These are phyloP conservation scores for Cruciata laevipes DNA, from an alignment of 257 asterid species.

Conservation along the genomic window DNA sequence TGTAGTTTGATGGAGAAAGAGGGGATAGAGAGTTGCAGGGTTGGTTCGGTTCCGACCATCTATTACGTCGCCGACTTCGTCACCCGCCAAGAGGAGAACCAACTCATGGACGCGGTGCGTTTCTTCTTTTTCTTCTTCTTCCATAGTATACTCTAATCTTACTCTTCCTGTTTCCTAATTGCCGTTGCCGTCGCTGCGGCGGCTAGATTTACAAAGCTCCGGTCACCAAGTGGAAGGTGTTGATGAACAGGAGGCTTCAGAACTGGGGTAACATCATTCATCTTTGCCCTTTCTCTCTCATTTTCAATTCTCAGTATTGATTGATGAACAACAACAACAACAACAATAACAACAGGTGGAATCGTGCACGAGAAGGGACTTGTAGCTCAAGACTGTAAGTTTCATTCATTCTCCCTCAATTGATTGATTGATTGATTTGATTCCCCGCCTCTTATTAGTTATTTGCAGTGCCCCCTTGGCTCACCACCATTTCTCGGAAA, in stretches of 20 bases:
- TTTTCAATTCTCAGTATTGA: neutral
- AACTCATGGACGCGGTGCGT: constrained; percentile 47
- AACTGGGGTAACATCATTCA: constrained; percentile 60
- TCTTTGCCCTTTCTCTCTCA: neutral
- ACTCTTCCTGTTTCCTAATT: neutral
- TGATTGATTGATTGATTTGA: no score
- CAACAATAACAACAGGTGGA: constrained; percentile 71
- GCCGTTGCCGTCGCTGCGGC: neutral
- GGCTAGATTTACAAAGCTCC: constrained; percentile 71
- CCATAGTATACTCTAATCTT: no score
- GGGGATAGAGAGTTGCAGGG: constrained; percentile 23
- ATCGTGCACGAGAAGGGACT: constrained; percentile 92
- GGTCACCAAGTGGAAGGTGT: constrained; percentile 74
- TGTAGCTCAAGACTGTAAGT: constrained; percentile 75
- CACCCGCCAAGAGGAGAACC: constrained; percentile 44
- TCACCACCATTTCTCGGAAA: constrained; percentile 48
- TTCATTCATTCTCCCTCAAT: no score
- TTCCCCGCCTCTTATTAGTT: no score
- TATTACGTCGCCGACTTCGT: constrained; percentile 67
- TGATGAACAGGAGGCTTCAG: constrained; percentile 83
- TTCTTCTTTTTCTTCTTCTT: neutral
- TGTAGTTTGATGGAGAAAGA: neutral
- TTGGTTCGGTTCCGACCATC: constrained; percentile 69
- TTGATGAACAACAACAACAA: no score
- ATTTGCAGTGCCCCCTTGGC: constrained; percentile 83